A percentile compares a stretch with the other conserved stretches of the same genome.
These are phyloP conservation scores for Tetrahymena borealis DNA, from an alignment of 73 alveolate genomes.

Conservation along the genomic window DNA sequence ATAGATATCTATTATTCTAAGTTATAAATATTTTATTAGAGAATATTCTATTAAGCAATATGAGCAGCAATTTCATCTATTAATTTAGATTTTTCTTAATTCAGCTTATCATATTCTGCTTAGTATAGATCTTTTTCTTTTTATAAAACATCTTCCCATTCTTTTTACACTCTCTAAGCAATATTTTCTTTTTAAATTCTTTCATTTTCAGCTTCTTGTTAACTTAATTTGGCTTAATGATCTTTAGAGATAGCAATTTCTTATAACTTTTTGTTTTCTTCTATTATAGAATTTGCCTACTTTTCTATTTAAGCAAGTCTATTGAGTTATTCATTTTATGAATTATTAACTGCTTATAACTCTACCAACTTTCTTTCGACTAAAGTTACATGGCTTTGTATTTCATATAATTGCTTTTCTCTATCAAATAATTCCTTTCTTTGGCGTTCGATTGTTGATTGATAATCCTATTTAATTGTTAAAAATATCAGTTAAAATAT, in stretches of 20 bases:
- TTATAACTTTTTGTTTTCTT: neutral
- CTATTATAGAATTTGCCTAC: neutral
- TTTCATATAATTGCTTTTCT: neutral
- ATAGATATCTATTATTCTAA: neutral
- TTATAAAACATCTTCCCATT: neutral
- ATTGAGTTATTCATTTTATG: neutral
- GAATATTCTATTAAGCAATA: neutral
- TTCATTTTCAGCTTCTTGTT: neutral
- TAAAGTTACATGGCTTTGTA: neutral
- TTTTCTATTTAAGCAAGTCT: neutral
- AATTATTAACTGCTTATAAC: neutral
- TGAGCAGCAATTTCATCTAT: slow-evolving; percentile 1
- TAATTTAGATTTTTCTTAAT: neutral
- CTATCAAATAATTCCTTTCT: neutral
- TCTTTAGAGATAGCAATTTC: neutral
- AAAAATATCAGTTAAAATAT: neutral
- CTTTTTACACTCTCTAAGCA: neutral
- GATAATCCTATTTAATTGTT: neutral
- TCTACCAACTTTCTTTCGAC: neutral
- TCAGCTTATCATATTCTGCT: neutral
- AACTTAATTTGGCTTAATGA: neutral
- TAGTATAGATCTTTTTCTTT: neutral
- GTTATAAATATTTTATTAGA: too few relatives aligned
- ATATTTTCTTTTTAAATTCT: neutral
- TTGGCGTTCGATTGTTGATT: neutral